Evolutionary conservation across 2,329 filamentous ascomycete genomes (phyloP).

Genomic region (Colletotrichum sp.): DNA sequence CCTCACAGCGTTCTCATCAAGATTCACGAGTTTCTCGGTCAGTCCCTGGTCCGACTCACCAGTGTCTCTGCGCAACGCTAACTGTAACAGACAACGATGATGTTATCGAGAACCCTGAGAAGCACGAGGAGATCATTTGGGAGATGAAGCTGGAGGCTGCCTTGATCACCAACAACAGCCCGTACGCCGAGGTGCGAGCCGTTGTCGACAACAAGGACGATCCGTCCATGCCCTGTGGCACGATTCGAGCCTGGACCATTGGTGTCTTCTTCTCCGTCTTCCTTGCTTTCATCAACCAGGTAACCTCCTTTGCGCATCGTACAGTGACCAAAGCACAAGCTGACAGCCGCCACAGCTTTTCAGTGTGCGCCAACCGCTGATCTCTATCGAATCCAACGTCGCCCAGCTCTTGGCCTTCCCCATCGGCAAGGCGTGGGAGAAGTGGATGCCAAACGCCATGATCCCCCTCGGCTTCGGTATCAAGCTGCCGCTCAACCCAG

Average conservation of each 20-base stretch:
- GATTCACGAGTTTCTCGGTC: slow-evolving; percentile 46
- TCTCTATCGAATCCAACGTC: slow-evolving; percentile 59
- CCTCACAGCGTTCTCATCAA: slow-evolving; percentile 42
- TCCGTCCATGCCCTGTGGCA: slow-evolving; percentile 52
- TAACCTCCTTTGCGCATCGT: neutral
- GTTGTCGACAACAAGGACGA: slow-evolving; percentile 63
- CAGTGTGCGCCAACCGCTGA: slow-evolving; percentile 59
- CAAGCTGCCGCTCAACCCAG: slow-evolving; percentile 58
- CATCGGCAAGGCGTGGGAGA: slow-evolving; percentile 55
- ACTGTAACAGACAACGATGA: slow-evolving; percentile 23
- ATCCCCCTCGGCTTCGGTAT: slow-evolving; percentile 49
- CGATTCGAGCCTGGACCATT: slow-evolving; percentile 59
- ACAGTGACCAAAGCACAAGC: neutral
- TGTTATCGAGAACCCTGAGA: slow-evolving; percentile 46
- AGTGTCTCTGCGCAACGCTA: neutral
- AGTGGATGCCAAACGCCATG: slow-evolving; percentile 53
- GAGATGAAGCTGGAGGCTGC: slow-evolving; percentile 62
- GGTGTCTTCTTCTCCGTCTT: slow-evolving; percentile 55
- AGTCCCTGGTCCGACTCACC: slow-evolving; percentile 33
- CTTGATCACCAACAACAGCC: slow-evolving; percentile 59
- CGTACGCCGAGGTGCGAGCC: slow-evolving; percentile 62
- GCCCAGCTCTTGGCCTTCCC: slow-evolving; percentile 63
- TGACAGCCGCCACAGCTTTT: slow-evolving; percentile 42
- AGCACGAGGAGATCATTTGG: slow-evolving; percentile 52
- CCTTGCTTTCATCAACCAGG: slow-evolving; percentile 58